These are phyloP conservation scores for Ascochyta clinopodiicola DNA, from an alignment of 2,329 filamentous ascomycete genomes.

Conservation along the genomic window DNA sequence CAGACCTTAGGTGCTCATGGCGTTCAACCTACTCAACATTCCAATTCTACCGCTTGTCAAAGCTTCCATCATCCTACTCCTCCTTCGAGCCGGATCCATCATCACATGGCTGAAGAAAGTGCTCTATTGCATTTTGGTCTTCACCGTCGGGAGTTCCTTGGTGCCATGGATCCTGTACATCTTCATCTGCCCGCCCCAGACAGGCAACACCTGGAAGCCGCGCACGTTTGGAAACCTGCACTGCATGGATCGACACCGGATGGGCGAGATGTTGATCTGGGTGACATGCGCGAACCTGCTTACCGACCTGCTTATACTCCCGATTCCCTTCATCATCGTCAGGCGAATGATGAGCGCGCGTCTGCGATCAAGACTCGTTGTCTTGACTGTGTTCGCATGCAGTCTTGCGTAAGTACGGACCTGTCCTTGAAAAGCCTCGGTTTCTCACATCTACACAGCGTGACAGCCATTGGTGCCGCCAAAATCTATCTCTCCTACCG, in stretches of 20 bases:
- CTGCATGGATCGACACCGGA: constrained; percentile 46
- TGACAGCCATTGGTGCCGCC: constrained; percentile 48
- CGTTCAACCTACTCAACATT: constrained; percentile 50
- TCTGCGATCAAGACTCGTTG: constrained; percentile 47
- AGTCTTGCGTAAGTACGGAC: constrained; percentile 44
- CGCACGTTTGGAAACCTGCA: constrained; percentile 48
- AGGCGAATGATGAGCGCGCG: constrained; percentile 51
- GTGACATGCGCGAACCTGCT: constrained; percentile 51
- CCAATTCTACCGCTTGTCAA: constrained; percentile 52
- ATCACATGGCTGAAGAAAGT: constrained; percentile 48
- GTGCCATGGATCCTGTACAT: constrained; percentile 49
- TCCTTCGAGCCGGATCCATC: constrained; percentile 48
- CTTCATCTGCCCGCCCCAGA: constrained; percentile 49
- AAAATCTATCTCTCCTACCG: constrained; percentile 52
- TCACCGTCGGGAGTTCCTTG: constrained; percentile 45
- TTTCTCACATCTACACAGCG: constrained; percentile 26
- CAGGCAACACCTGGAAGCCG: constrained; percentile 49
- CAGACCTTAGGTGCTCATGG: constrained; percentile 37
- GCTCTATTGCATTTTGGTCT: constrained; percentile 47
- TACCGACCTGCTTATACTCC: constrained; percentile 50
- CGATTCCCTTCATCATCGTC: constrained; percentile 51
- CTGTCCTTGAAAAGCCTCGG: background rate
- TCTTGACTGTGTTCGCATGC: constrained; percentile 49
- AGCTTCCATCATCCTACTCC: constrained; percentile 49
- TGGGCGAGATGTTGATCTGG: constrained; percentile 50